Evolutionary conservation across 164 flowering plant genomes (phyloP).

Genomic region (Santalum album): DNA sequence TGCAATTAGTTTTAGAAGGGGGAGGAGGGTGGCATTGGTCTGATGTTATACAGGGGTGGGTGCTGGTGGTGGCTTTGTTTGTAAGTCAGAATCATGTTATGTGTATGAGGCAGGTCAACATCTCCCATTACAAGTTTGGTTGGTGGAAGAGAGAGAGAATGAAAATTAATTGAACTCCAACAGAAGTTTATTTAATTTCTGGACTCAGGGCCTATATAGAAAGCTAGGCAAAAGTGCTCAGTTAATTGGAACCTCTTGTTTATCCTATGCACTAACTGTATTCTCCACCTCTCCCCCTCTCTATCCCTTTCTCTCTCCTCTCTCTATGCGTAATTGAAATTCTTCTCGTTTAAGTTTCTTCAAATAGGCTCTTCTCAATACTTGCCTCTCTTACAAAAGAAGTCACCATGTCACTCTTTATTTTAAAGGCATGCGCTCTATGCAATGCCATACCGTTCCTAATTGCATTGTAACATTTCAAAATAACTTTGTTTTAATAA

Average conservation of each 20-base stretch:
- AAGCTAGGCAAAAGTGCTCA: slow-evolving; percentile 20
- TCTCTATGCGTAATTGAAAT: neutral
- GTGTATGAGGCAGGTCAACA: slow-evolving; percentile 10
- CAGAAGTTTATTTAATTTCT: neutral
- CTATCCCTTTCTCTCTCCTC: neutral
- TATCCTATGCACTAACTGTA: neutral
- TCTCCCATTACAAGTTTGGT: slow-evolving; percentile 18
- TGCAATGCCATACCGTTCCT: neutral
- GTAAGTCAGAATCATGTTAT: slow-evolving; percentile 39
- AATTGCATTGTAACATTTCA: neutral
- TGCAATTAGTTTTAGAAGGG: neutral
- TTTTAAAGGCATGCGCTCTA: neutral
- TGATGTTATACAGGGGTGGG: slow-evolving; percentile 22
- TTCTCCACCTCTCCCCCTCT: slow-evolving; percentile 11
- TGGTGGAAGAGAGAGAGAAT: slow-evolving; percentile 27
- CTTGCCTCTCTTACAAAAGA: slow-evolving; percentile 36
- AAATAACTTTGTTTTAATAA: neutral
- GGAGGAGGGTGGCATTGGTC: slow-evolving; percentile 12
- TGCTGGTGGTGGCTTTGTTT: slow-evolving; percentile 24
- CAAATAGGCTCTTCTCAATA: slow-evolving; percentile 13
- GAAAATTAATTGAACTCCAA: slow-evolving; percentile 7
- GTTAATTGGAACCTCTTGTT: neutral
- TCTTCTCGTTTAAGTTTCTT: neutral
- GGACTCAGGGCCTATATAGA: slow-evolving; percentile 11
- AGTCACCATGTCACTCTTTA: slow-evolving; percentile 14